A percentile compares a stretch with the other conserved stretches of the same genome.
These are phyloP conservation scores for Arthroderma sp. DNA, from an alignment of 2,329 filamentous ascomycete species.

Conservation along the genomic window DNA sequence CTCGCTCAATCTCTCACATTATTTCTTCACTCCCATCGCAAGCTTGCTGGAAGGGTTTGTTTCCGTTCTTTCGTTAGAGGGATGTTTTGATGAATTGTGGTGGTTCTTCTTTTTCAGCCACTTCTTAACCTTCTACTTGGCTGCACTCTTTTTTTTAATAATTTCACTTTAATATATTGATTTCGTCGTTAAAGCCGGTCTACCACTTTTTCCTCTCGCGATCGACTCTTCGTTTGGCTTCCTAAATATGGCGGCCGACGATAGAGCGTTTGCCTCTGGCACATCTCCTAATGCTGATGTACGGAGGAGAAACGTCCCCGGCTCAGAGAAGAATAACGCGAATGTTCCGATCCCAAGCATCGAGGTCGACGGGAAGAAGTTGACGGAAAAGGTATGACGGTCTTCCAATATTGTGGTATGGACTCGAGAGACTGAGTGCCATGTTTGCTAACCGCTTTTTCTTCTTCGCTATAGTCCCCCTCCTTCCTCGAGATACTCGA, in stretches of 20 bases:
- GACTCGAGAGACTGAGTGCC: not conserved
- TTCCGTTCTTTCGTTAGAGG: conserved; percentile 3
- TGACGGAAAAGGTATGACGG: conserved; percentile 24
- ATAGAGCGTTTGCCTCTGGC: conserved; percentile 27
- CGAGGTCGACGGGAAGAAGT: conserved; percentile 25
- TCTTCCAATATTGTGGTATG: not conserved
- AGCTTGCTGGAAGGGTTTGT: conserved; percentile 4
- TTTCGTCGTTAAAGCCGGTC: not conserved
- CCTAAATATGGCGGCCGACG: conserved; percentile 23
- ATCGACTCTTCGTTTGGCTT: not conserved
- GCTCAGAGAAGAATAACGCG: conserved; percentile 21
- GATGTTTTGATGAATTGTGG: not conserved
- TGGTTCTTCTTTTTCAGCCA: conserved; percentile 1
- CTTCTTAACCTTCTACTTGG: not conserved
- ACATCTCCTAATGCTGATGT: conserved; percentile 26
- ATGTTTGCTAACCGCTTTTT: not conserved
- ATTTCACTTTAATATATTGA: not conserved
- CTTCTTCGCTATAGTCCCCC: not conserved
- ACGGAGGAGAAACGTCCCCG: conserved; percentile 33
- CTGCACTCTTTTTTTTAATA: not conserved
- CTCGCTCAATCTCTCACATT: not conserved
- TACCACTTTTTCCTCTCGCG: not conserved
- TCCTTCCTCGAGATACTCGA: conserved; percentile 34
- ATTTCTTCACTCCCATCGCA: not conserved
- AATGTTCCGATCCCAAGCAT: conserved; percentile 15